phyloP scores from a whole-genome alignment of 2,329 filamentous ascomycete genomes.

The Fusarium cicatricum region DNA sequence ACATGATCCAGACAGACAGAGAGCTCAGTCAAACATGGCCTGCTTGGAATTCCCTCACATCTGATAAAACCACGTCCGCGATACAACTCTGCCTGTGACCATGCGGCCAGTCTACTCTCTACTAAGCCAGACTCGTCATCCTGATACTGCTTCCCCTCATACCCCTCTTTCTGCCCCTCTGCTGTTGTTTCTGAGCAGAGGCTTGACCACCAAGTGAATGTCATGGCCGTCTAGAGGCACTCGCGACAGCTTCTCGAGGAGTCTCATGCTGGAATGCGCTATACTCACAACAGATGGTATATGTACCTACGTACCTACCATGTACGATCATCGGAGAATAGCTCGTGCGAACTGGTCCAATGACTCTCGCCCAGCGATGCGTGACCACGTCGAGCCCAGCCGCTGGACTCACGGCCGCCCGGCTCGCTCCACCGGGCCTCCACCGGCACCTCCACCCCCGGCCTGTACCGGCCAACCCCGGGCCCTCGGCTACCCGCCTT shows the following conservation, averaged over 20 bases:
- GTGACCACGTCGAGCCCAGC: constrained; percentile 40
- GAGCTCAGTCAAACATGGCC: constrained; percentile 1
- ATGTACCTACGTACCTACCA: neutral
- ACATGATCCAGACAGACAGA: constrained; percentile 12
- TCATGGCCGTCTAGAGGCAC: neutral
- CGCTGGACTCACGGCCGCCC: constrained; percentile 35
- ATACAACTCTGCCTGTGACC: constrained; percentile 20
- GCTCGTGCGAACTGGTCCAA: constrained; percentile 31
- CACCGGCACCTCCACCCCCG: constrained; percentile 31
- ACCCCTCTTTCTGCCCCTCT: constrained; percentile 19
- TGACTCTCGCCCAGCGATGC: constrained; percentile 35
- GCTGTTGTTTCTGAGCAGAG: constrained; percentile 2
- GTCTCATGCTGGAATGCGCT: neutral
- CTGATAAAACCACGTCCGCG: constrained; percentile 17
- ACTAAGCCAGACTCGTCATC: constrained; percentile 10
- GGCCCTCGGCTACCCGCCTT: constrained; percentile 22
- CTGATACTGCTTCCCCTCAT: constrained; percentile 21
- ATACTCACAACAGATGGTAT: constrained; percentile 6
- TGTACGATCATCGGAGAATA: constrained; percentile 34
- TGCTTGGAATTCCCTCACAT: constrained; percentile 24
- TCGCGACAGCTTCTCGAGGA: too few species aligned
- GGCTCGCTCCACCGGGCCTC: constrained; percentile 37
- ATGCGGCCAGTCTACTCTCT: constrained; percentile 18
- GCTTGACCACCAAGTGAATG: neutral
- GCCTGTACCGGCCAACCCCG: constrained; percentile 28